phyloP scores from a whole-genome alignment of 371 early-diverging fungal genomes.

The Catenaria anguillulae region DNA sequence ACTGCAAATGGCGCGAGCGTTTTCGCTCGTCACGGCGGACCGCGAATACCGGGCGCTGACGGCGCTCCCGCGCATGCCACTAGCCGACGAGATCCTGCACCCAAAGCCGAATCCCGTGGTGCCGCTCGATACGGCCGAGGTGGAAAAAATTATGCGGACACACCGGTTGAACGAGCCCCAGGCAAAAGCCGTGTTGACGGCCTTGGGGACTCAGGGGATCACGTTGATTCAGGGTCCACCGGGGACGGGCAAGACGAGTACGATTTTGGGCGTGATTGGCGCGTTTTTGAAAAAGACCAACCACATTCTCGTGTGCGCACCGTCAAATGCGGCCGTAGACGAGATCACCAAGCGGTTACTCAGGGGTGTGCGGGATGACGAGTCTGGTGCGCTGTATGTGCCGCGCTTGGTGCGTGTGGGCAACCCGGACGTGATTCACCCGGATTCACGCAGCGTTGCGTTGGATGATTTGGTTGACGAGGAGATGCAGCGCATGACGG shows the following conservation, averaged over 20 bases:
- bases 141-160: not conserved
- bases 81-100: conserved; percentile 46
- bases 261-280: conserved; percentile 68
- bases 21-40: conserved; percentile 50
- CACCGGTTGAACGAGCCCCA: conserved; percentile 70
- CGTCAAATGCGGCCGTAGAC: conserved; percentile 95
- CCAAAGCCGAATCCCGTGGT: conserved; percentile 21
- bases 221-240: conserved; percentile 83
- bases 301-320: conserved; percentile 77
- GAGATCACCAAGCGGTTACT: conserved; percentile 81
- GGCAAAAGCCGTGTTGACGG: conserved; percentile 64
- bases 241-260: conserved; percentile 84
- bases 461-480: not conserved
- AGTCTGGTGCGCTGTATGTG: conserved; percentile 53
- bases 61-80: conserved; percentile 42
- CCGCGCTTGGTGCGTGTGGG: conserved; percentile 20
- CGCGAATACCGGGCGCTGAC: conserved; percentile 74
- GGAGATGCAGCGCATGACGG: not conserved
- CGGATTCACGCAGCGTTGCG: not conserved
- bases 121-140: conserved; percentile 3
- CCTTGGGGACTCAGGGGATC: conserved; percentile 55
- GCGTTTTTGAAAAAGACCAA: conserved; percentile 30
- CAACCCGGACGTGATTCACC: not conserved
- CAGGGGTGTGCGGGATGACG: conserved; percentile 28
- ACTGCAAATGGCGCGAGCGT: conserved; percentile 7